phyloP scores from a whole-genome alignment of 208 protist species.

The Histomonas meleagridis region DNA sequence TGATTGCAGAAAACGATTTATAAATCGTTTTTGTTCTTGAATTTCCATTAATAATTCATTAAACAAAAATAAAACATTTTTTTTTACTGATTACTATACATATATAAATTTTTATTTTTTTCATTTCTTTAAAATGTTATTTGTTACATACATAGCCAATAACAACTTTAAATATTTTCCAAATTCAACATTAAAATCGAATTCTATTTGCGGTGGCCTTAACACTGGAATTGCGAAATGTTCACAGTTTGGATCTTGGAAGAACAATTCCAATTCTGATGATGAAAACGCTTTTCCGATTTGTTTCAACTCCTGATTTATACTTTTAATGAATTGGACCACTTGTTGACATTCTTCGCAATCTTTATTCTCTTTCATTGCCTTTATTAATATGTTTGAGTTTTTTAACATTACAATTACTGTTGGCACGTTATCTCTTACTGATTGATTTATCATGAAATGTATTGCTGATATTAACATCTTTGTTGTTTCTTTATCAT shows the following conservation, averaged over 20 bases:
- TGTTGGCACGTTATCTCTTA: neutral
- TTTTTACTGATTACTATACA: no score
- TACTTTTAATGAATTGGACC: neutral
- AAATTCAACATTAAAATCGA: no score
- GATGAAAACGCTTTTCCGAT: neutral
- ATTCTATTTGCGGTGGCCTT: neutral
- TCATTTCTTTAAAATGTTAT: no score
- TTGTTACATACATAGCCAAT: no score
- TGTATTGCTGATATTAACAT: neutral
- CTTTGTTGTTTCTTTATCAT: neutral
- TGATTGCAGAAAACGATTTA: no score
- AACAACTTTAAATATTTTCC: no score
- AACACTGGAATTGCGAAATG: constrained; percentile 13
- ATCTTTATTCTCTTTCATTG: neutral
- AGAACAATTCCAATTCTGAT: neutral
- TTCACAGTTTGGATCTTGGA: constrained; percentile 19
- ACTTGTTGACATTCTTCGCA: neutral
- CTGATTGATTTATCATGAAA: neutral
- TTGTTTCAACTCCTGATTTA: constrained; percentile 19
- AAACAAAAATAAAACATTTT: no score
- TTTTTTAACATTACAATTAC: neutral
- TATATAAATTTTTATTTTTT: no score
- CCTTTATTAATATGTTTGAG: neutral
- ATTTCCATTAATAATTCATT: no score
- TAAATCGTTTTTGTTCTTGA: no score